These are phyloP conservation scores for Solanum chacoense DNA, from an alignment of 305 asterid species.

Conservation along the genomic window DNA sequence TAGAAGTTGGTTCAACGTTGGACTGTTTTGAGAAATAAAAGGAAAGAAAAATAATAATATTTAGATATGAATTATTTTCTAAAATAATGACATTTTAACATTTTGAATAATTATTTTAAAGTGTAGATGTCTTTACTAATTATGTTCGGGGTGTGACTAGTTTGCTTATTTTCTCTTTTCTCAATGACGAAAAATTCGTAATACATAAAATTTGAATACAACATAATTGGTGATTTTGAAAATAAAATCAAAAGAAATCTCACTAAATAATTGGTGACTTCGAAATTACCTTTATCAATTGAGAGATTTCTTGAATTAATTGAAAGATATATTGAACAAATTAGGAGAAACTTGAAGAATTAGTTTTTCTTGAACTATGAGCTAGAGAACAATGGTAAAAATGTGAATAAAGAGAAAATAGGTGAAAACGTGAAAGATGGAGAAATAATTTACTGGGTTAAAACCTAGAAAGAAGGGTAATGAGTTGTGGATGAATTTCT, in stretches of 20 bases:
- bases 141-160: not conserved
- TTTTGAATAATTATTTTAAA: no score
- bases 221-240: not conserved
- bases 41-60: no score
- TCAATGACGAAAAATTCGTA: no score
- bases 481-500: not conserved
- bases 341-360: not conserved
- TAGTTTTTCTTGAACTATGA: not conserved
- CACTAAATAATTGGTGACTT: not conserved
- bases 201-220: not conserved
- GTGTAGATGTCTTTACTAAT: not conserved
- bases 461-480: not conserved
- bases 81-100: no score
- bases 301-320: not conserved
- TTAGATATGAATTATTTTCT: not conserved
- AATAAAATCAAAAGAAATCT: not conserved
- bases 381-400: not conserved
- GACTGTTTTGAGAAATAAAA: no score
- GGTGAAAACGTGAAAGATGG: not conserved
- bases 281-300: not conserved
- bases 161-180: not conserved
- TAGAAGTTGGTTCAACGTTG: not conserved
- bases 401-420: not conserved
- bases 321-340: no score
- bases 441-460: not conserved